phyloP scores from a whole-genome alignment of 2,329 filamentous ascomycete genomes.

The Fusarium longipes region DNA sequence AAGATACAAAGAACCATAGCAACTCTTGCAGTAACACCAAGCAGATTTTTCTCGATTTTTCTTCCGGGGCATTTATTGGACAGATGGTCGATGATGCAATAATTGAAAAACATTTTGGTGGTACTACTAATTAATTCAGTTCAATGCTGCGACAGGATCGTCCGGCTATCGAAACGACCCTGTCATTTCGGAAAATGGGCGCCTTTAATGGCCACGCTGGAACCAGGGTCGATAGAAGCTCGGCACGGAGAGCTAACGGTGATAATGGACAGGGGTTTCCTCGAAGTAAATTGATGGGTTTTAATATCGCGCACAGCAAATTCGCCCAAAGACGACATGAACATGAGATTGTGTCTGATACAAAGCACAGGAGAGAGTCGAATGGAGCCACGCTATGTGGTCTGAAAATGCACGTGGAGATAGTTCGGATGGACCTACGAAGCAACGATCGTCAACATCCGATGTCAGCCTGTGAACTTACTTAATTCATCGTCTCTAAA shows the following conservation, averaged over 20 bases:
- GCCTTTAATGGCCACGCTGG: constrained; percentile 15
- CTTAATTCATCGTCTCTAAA: constrained; percentile 3
- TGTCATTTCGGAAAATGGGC: constrained; percentile 42
- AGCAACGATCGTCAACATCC: background rate
- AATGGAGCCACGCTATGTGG: background rate
- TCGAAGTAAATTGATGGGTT: constrained; percentile 1
- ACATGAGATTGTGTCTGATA: background rate
- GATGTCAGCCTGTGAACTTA: background rate
- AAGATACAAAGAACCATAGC: background rate
- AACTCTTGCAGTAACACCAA: background rate
- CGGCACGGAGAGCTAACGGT: constrained; percentile 7
- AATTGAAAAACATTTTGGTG: background rate
- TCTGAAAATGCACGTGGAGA: background rate
- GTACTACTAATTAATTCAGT: background rate
- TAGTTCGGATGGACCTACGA: background rate
- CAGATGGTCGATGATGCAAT: constrained; percentile 18
- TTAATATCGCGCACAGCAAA: constrained; percentile 1
- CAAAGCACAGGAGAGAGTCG: background rate
- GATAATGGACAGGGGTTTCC: constrained; percentile 6
- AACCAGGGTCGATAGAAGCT: constrained; percentile 12
- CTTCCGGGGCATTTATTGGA: background rate
- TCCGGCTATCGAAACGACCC: constrained; percentile 41
- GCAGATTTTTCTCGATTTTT: background rate
- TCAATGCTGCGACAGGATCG: constrained; percentile 29
- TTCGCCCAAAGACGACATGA: background rate